Evolutionary conservation across 179 eudicot genomes (phyloP).

Genomic region (Camellia oleifera): DNA sequence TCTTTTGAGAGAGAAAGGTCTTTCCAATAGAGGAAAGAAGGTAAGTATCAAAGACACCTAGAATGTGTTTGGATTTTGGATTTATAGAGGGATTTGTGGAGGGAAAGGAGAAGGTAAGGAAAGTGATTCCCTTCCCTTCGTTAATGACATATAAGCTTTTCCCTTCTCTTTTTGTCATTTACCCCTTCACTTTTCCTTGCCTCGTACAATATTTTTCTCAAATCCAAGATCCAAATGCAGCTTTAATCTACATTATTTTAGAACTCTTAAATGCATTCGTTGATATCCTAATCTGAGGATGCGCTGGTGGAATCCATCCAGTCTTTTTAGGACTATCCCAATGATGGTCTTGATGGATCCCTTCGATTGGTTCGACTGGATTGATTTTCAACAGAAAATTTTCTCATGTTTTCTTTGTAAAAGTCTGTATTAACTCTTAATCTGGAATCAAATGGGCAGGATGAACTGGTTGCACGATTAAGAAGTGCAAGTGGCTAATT

Average conservation of each 20-base stretch:
- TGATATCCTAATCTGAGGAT: not conserved
- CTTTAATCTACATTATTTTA: not conserved
- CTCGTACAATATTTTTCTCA: too few relatives aligned
- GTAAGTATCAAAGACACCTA: constrained; percentile 35
- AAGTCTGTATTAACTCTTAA: not conserved
- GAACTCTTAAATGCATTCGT: not conserved
- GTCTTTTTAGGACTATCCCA: not conserved
- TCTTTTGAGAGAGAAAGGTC: constrained; percentile 71
- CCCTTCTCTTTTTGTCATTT: not conserved
- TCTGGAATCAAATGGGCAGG: constrained; percentile 34
- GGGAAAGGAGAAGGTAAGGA: not conserved
- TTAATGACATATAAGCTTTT: too few relatives aligned
- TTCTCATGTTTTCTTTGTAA: not conserved
- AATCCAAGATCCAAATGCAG: not conserved
- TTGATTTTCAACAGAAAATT: not conserved
- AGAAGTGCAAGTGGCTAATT: constrained; percentile 21
- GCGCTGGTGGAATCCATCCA: not conserved
- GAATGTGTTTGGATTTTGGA: not conserved
- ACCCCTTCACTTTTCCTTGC: not conserved
- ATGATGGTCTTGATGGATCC: not conserved
- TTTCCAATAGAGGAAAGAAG: constrained; percentile 64
- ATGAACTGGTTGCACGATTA: constrained; percentile 57
- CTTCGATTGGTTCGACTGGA: not conserved
- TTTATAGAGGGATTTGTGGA: not conserved
- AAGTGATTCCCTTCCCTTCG: not conserved